A percentile compares a stretch with the other conserved stretches of the same genome.
Evolutionary conservation across 2,329 filamentous ascomycete genomes (phyloP).

Genomic region (Fusarium camptoceras): DNA sequence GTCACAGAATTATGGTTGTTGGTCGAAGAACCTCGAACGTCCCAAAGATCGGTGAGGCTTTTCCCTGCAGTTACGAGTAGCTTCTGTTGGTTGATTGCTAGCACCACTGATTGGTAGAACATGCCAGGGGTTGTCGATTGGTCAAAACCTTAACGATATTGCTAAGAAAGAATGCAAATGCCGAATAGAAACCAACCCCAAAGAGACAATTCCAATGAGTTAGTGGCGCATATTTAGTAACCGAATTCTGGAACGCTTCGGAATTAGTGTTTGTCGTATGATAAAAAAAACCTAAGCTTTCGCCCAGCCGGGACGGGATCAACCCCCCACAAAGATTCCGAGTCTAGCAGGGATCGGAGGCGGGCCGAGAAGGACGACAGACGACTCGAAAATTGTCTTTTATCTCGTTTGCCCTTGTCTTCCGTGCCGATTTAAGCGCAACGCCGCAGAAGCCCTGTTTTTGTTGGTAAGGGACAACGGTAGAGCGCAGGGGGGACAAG

Average conservation of each 20-base stretch:
- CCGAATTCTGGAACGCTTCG: background rate
- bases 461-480: background rate
- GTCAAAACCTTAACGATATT: background rate
- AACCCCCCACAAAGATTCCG: conserved; percentile 3
- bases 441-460: background rate
- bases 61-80: conserved; percentile 20
- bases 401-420: background rate
- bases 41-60: conserved; percentile 4
- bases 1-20: background rate
- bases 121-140: background rate
- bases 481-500: conserved; percentile 3
- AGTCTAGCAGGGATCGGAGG: conserved; percentile 19
- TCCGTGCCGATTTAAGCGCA: conserved; percentile 14
- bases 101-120: background rate
- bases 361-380: background rate
- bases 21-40: background rate
- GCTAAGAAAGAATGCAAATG: background rate
- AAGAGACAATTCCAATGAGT: background rate
- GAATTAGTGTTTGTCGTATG: conserved; percentile 17
- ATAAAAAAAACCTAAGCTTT: conserved; percentile 24
- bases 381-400: background rate
- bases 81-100: background rate
- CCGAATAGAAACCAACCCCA: background rate
- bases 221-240: background rate
- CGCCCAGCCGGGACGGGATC: conserved; percentile 28